phyloP scores from a whole-genome alignment of 1,284 basidiomycete genomes.

The Meripilus lineatus region DNA sequence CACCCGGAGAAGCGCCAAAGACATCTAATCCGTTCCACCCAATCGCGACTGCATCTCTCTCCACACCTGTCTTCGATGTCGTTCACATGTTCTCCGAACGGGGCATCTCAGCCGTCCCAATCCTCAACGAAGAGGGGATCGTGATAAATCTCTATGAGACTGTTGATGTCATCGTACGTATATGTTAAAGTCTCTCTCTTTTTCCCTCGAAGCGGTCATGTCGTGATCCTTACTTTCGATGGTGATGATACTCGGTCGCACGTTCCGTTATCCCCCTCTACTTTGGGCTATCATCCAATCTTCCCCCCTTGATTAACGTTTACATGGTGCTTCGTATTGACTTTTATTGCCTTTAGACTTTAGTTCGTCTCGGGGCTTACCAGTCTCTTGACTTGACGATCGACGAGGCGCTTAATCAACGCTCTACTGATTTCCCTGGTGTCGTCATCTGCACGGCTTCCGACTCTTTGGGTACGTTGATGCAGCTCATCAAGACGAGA shows the following conservation, averaged over 20 bases:
- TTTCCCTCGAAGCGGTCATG: conserved; percentile 9
- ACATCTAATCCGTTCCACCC: conserved; percentile 76
- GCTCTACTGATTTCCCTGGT: conserved; percentile 91
- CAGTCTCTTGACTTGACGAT: conserved; percentile 95
- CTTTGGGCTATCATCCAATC: too few relatives aligned
- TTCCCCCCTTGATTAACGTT: too few relatives aligned
- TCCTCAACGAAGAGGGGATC: conserved; percentile 89
- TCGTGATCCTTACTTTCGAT: too few relatives aligned
- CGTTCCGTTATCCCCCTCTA: too few relatives aligned
- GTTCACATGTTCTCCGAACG: conserved; percentile 98
- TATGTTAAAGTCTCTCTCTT: conserved; percentile 4
- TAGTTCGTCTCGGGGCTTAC: conserved; percentile 93
- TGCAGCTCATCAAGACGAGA: conserved; percentile 90
- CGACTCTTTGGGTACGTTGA: conserved; percentile 90
- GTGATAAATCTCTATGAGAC: conserved; percentile 98
- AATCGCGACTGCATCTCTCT: conserved; percentile 87
- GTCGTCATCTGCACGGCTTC: conserved; percentile 94
- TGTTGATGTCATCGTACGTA: conserved; percentile 94
- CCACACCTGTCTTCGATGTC: conserved; percentile 95
- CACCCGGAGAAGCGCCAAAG: conserved; percentile 36
- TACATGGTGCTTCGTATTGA: too few relatives aligned
- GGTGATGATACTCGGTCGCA: too few relatives aligned
- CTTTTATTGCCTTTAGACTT: conserved; percentile 53
- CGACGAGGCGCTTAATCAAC: conserved; percentile 86
- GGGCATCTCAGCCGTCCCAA: conserved; percentile 95